Evolutionary conservation across 2,329 filamentous ascomycete species (phyloP).

Genomic region (Mollisiaceae sp.): DNA sequence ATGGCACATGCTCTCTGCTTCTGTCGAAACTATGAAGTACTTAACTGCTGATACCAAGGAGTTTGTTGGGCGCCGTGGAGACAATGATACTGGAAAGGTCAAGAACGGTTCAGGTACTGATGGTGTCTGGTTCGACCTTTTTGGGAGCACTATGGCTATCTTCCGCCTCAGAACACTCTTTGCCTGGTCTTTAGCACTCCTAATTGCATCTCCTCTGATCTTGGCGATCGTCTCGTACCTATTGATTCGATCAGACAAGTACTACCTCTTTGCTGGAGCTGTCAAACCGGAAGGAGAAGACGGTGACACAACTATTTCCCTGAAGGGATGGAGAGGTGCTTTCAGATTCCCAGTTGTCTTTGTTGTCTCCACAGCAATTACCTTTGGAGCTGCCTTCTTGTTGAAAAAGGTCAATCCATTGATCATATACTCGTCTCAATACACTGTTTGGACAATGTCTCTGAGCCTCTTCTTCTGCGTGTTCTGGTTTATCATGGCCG

Average conservation of each 20-base stretch:
- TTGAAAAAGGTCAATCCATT: slow-evolving; percentile 84
- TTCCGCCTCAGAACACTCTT: slow-evolving; percentile 85
- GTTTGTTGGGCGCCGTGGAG: slow-evolving; percentile 66
- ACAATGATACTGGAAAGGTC: slow-evolving; percentile 63
- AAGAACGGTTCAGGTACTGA: slow-evolving; percentile 69
- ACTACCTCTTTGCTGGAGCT: slow-evolving; percentile 80
- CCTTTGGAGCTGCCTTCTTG: slow-evolving; percentile 75
- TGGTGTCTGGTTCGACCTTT: slow-evolving; percentile 94
- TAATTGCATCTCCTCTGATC: slow-evolving; percentile 78
- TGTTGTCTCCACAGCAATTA: slow-evolving; percentile 67
- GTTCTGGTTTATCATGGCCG: slow-evolving; percentile 82
- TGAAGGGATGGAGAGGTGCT: slow-evolving; percentile 82
- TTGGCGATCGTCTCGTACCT: slow-evolving; percentile 72
- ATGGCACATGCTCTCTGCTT: slow-evolving; percentile 94
- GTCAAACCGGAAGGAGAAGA: slow-evolving; percentile 63
- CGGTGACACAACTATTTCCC: slow-evolving; percentile 61
- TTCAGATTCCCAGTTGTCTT: slow-evolving; percentile 84
- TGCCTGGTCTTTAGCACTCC: slow-evolving; percentile 81
- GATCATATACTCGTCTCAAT: slow-evolving; percentile 89
- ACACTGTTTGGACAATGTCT: slow-evolving; percentile 88
- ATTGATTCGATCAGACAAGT: slow-evolving; percentile 75
- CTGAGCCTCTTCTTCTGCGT: slow-evolving; percentile 78
- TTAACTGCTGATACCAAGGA: slow-evolving; percentile 70
- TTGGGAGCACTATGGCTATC: slow-evolving; percentile 78
- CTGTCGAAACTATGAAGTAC: slow-evolving; percentile 73